Conservation (phyloP, 1,284 basidiomycete species). For the Cystobasidiaceae sp. region DNA sequence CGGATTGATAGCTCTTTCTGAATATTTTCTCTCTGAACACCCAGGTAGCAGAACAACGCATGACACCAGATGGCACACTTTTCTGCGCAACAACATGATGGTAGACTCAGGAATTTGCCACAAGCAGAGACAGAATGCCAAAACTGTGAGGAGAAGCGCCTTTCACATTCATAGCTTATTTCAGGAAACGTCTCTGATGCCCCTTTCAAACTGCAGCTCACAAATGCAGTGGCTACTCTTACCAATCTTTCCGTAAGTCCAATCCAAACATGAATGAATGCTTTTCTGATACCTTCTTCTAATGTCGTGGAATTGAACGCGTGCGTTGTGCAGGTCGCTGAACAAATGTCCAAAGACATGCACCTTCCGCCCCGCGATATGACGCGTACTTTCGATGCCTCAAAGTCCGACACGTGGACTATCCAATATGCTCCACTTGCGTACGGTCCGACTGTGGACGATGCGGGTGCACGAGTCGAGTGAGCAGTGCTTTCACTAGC, state of each 20-base stretch:
- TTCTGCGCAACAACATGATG: neutral
- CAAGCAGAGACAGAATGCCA: neutral
- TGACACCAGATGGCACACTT: neutral
- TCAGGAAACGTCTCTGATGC: too few relatives aligned
- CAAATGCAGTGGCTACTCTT: too few relatives aligned
- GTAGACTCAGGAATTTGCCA: neutral
- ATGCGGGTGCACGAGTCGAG: neutral
- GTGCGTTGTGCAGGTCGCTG: neutral
- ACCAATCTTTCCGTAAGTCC: too few relatives aligned
- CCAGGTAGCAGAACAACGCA: neutral
- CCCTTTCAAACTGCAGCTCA: too few relatives aligned
- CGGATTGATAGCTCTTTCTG: too few relatives aligned
- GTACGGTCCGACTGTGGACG: conserved; percentile 1
- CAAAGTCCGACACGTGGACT: neutral
- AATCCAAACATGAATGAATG: too few relatives aligned
- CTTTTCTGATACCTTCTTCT: too few relatives aligned
- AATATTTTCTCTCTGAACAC: neutral
- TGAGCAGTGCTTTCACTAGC: neutral
- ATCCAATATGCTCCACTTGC: neutral
- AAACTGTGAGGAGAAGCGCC: too few relatives aligned
- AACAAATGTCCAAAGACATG: neutral
- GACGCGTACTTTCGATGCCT: neutral
- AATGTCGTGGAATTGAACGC: neutral
- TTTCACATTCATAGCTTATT: too few relatives aligned
- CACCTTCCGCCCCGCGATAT: neutral